Base-by-base conservation (phyloP, 108 stramenopile genomes). In the Schizochytrium sp. region DNA sequence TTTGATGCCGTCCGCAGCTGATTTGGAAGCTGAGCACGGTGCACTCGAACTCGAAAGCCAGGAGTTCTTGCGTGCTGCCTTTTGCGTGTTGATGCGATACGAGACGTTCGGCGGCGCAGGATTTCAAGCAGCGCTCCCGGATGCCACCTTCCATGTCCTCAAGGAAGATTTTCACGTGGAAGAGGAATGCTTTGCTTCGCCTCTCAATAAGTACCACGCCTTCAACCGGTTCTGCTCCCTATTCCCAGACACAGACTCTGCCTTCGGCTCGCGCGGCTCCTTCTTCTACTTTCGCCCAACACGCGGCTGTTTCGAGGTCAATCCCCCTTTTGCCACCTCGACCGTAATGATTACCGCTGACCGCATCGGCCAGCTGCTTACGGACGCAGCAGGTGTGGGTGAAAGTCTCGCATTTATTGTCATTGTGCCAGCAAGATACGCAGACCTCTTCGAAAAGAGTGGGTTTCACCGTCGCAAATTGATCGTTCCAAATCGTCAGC, bases 101-200 rank as follows among this genome's bases (percentile, higher is more conserved):
- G 76, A 47, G 6, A 53, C 76, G 10, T 53, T 83, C 51, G 94
- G 94, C 58, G 60, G 59, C 25, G 23, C 59, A 5, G 88, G 90
- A 18, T 95, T 94, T 57, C 95, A 95, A 76, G 94, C 93, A 19
- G 94, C 95, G 4, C 45, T 93, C 48, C 91, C 89, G 8, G 94
- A 87, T 25, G 72, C 88, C 14, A 91, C 88, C 14, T 95, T 95
- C 76, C 94, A 94, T 45, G 91, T 90, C 4, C 92, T 94, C 34
- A 51, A 43, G 12, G n/a, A 51, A 14, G 60, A 23, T 71, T 72
- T 91, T 59, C 91, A 91, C 63, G 58, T 12, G 8, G 29, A 8
- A 51, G 87, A 94, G 55, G 95, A 95, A 63, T 95, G 95, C 90
- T 95, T 95, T 89, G 95, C 95, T 3, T 93, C 93, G 57, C 95